A percentile compares a stretch with the other conserved stretches of the same genome.
Evolutionary conservation across 345 rosid species (phyloP).

Genomic region (Linum tenue): DNA sequence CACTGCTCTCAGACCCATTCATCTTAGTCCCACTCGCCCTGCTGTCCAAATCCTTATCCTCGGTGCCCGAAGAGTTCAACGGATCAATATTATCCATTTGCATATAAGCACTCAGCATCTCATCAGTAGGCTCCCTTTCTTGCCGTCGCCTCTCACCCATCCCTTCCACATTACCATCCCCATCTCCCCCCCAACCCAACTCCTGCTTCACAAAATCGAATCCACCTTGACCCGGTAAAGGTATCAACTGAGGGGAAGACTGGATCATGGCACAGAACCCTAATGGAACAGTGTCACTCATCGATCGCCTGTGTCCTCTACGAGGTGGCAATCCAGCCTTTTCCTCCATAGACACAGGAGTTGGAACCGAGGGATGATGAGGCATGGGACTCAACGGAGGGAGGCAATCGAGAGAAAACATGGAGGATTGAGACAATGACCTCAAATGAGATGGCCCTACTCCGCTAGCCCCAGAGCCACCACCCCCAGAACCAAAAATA

Average conservation of each 20-base stretch:
- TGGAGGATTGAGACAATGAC: neutral
- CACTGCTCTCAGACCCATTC: slow-evolving; percentile 7
- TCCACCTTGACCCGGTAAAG: neutral
- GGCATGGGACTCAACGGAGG: slow-evolving; percentile 3
- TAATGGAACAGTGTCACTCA: slow-evolving; percentile 5
- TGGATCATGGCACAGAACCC: slow-evolving; percentile 4
- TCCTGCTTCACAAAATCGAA: neutral
- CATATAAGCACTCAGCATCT: slow-evolving; percentile 4
- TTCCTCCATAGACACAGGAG: neutral
- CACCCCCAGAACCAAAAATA: neutral
- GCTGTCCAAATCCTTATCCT: slow-evolving; percentile 9
- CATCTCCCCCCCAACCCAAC: too few species aligned
- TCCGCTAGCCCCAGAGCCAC: neutral
- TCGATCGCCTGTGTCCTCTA: slow-evolving; percentile 2
- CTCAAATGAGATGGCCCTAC: neutral
- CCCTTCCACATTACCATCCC: neutral
- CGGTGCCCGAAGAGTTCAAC: slow-evolving; percentile 1
- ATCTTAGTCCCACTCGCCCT: slow-evolving; percentile 6
- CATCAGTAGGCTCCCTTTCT: neutral
- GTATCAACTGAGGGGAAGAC: slow-evolving; percentile 2
- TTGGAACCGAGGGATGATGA: neutral
- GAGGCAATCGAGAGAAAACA: neutral
- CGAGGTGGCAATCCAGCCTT: slow-evolving; percentile 1
- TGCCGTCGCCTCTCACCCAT: neutral
- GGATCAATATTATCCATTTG: slow-evolving; percentile 3